Base-by-base conservation (phyloP, 139 green algal genomes). In the Choricystis sp. region DNA sequence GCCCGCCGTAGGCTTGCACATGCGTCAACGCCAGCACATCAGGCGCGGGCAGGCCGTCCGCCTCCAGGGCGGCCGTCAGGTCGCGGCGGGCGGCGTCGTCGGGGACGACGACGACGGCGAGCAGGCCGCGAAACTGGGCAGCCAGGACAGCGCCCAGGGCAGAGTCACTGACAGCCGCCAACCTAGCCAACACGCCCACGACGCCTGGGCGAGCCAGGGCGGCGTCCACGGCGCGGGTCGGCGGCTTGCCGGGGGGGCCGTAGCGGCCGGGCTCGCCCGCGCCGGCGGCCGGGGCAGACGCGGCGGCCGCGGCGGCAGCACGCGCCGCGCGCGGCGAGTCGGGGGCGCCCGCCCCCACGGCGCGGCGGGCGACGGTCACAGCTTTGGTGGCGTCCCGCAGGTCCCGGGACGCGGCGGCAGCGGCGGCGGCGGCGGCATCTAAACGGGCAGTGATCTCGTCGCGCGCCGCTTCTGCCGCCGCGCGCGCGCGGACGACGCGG, bases 121-220 rank as follows among this genome's bases (percentile, higher is more conserved):
- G 62, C 52, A 67, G 26, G 56, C 48, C 4, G 19, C 72, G 63
- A 26, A 59, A 73, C n/a, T 26, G 22, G 19, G 74, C 62, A 0
- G 76, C 66, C 58, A 82, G 52, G 31, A 89, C 59, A 1, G 31
- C 57, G 1, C 72, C 60, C 55, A 89, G 67, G 14, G 28, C 49
- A 22, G 58, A 55, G 66, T 88, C 73, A 4, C 81, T 69, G 5
- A 87, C 73, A 19, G 81, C 83, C 24, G 59, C 77, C 59, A 89
- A 72, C 66, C 83, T 73, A 3, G 81, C 83, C 24, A 87, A 57
- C 52, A 84, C 79, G 29, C 83, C 73, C 60, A 89, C 72, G 52
- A 87, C 58, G n/a, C 73, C 71, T 16, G 62, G 26, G 22, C 69
- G 64, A 1, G 56, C 49, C 30, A 59, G 59, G 31, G 49, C 30